Evolutionary conservation across 345 rosid genomes (phyloP).

Genomic region (Toxicodendron radicans): DNA sequence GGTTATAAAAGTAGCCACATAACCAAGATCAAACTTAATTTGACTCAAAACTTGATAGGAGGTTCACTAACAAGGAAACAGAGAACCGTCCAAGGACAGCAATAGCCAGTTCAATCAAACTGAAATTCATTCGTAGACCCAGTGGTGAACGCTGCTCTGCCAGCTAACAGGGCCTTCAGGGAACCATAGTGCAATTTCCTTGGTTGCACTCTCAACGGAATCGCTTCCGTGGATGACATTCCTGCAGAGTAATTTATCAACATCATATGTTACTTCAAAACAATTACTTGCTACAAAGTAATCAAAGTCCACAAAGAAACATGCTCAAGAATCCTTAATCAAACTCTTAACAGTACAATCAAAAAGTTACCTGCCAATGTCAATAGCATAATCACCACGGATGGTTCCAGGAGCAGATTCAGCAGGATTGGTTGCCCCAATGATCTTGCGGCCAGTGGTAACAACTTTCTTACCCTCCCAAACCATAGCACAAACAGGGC

Average conservation of each 20-base stretch:
- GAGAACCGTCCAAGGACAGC: neutral
- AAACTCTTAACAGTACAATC: neutral
- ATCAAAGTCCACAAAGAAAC: neutral
- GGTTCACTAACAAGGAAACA: constrained; percentile 9
- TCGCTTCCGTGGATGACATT: constrained; percentile 95
- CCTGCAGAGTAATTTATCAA: constrained; percentile 34
- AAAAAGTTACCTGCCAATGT: constrained; percentile 66
- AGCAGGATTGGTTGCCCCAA: constrained; percentile 98
- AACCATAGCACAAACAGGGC: constrained; percentile 94
- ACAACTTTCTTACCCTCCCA: constrained; percentile 97
- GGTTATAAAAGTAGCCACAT: neutral
- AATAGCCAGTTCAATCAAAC: neutral
- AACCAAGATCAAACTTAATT: neutral
- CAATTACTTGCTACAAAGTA: neutral
- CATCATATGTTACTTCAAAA: neutral
- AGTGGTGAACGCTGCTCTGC: constrained; percentile 74
- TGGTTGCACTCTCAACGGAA: constrained; percentile 70
- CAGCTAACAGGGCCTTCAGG: constrained; percentile 75
- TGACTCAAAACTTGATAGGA: constrained; percentile 3
- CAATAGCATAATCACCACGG: constrained; percentile 89
- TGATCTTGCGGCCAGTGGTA: constrained; percentile 77
- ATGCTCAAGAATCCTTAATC: neutral
- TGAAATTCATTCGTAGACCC: constrained; percentile 74
- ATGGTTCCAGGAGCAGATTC: constrained; percentile 92
- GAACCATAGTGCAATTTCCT: constrained; percentile 95